Conservation (phyloP, 805 yeast genomes). For the Starmerella sp. region DNA sequence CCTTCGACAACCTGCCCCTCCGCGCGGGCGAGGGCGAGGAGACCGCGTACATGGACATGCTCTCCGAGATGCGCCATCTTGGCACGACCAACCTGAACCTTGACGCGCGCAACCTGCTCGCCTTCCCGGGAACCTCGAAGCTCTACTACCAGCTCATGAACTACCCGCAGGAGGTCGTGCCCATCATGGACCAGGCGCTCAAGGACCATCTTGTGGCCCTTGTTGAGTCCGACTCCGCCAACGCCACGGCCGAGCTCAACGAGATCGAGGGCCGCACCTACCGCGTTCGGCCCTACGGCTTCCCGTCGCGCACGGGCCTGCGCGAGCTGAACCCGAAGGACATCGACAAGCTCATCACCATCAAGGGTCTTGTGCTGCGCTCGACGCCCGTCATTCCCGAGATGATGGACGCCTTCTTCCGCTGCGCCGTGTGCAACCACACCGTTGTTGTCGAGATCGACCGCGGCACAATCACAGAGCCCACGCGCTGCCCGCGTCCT, state of each 20-base stretch:
- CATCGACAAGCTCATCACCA: constrained; percentile 81
- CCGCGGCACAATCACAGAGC: constrained; percentile 89
- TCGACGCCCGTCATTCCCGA: constrained; percentile 90
- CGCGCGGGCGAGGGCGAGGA: constrained; percentile 53
- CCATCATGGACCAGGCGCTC: constrained; percentile 93
- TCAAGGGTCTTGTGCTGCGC: constrained; percentile 83
- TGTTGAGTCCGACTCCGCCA: constrained; percentile 27
- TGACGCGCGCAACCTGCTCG: constrained; percentile 68
- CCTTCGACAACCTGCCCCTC: constrained; percentile 34
- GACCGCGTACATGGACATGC: constrained; percentile 57
- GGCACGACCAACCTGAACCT: constrained; percentile 76
- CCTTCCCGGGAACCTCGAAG: constrained; percentile 64
- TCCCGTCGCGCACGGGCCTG: constrained; percentile 63
- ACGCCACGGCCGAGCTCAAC: constrained; percentile 34
- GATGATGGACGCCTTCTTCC: constrained; percentile 94
- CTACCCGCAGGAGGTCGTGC: constrained; percentile 93
- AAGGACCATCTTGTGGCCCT: constrained; percentile 67
- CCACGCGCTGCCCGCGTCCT: constrained; percentile 81
- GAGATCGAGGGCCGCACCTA: constrained; percentile 72
- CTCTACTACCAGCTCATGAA: constrained; percentile 76
- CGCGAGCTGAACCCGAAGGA: constrained; percentile 89
- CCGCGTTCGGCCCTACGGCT: constrained; percentile 81
- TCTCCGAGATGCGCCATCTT: constrained; percentile 61
- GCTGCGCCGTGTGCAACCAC: constrained; percentile 90
- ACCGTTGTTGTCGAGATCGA: constrained; percentile 86